Conservation (phyloP, 2,329 filamentous ascomycete genomes). For the Sarocladium brachiariae region DNA sequence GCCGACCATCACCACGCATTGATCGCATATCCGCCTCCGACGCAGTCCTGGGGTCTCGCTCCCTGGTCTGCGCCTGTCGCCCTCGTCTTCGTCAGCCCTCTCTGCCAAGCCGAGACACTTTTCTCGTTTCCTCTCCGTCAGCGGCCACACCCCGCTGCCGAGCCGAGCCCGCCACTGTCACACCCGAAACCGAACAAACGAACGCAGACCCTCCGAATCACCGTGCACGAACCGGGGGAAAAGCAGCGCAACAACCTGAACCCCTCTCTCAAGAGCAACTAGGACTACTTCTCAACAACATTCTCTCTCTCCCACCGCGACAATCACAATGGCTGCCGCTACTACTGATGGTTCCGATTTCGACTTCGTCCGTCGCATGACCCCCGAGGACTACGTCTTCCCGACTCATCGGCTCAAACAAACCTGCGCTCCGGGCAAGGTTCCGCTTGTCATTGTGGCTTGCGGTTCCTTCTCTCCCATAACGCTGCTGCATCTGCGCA, state of each 20-base stretch:
- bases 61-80: background rate
- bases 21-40: no score
- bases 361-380: conserved; percentile 27
- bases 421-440: conserved; percentile 46
- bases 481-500: conserved; percentile 71
- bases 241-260: background rate
- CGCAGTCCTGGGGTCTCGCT: background rate
- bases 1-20: no score
- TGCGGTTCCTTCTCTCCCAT: conserved; percentile 69
- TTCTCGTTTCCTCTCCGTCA: background rate
- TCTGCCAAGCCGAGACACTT: background rate
- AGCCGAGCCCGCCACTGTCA: no score
- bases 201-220: no score
- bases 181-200: no score
- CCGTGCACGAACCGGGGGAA: no score
- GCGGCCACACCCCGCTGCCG: no score
- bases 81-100: background rate
- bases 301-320: no score
- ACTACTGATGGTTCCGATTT: conserved; percentile 18
- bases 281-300: background rate
- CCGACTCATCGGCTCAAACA: conserved; percentile 53
- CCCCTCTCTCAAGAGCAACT: background rate
- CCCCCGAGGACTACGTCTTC: conserved; percentile 46
- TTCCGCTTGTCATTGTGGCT: conserved; percentile 60
- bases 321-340: conserved; percentile 4